Evolutionary conservation across 2,329 filamentous ascomycete species (phyloP).

Genomic region (Fonsecaea monophora): DNA sequence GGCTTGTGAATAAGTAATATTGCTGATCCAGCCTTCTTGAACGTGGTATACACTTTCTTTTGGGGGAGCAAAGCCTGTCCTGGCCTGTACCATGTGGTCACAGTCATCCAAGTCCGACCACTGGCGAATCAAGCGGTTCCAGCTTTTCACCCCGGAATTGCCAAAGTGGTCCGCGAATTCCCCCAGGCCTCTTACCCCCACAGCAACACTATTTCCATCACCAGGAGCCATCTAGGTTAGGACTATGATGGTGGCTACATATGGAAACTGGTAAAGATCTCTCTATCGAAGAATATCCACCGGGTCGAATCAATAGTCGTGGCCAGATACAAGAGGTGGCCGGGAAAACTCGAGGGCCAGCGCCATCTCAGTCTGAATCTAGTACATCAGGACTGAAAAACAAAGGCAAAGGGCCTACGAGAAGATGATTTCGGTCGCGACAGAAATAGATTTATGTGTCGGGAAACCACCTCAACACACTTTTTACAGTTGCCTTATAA

Average conservation of each 20-base stretch:
- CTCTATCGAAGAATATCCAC: too few relatives aligned
- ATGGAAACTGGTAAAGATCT: slow-evolving; percentile 11
- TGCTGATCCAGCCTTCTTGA: neutral
- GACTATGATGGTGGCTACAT: too few relatives aligned
- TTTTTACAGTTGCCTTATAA: neutral
- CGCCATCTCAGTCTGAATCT: too few relatives aligned
- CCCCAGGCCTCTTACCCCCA: neutral
- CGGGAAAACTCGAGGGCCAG: too few relatives aligned
- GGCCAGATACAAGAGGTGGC: too few relatives aligned
- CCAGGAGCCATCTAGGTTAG: neutral
- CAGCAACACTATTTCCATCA: neutral
- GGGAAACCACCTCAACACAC: slow-evolving; percentile 16
- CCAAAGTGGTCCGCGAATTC: neutral
- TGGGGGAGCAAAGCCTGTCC: neutral
- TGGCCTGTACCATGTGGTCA: neutral
- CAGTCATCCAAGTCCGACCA: neutral
- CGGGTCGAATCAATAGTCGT: too few relatives aligned
- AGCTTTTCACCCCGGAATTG: neutral
- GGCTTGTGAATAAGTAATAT: neutral
- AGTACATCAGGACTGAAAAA: too few relatives aligned
- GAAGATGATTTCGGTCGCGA: too few relatives aligned
- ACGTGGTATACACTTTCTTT: neutral
- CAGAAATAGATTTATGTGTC: too few relatives aligned
- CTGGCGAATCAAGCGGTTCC: neutral
- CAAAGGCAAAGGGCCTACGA: too few relatives aligned